Conservation (phyloP, 2,329 filamentous ascomycete species). For the Nemania serpens region DNA sequence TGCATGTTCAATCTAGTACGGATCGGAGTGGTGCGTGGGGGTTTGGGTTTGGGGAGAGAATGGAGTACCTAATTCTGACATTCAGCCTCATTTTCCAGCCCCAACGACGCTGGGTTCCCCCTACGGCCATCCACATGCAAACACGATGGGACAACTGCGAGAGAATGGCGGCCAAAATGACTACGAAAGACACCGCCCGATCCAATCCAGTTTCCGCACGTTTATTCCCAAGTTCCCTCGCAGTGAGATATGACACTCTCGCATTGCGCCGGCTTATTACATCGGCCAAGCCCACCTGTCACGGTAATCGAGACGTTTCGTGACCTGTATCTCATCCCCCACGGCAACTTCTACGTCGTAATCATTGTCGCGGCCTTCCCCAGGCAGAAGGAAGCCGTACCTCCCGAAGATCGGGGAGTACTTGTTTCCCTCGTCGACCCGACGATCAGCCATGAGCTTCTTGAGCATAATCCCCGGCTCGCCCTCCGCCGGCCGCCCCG, state of each 20-base stretch:
- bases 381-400: constrained; percentile 64
- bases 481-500: constrained; percentile 61
- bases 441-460: constrained; percentile 70
- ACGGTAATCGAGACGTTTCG: constrained; percentile 54
- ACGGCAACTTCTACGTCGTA: constrained; percentile 49
- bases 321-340: constrained; percentile 61
- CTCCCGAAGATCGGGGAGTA: constrained; percentile 74
- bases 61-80: not conserved
- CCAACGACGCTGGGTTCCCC: not conserved
- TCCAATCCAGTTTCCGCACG: too few species aligned
- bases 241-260: not conserved
- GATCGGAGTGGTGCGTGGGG: constrained; percentile 18
- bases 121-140: not conserved
- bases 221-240: not conserved
- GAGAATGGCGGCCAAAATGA: not conserved
- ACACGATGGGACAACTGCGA: not conserved
- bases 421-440: constrained; percentile 70
- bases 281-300: constrained; percentile 59
- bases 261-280: not conserved
- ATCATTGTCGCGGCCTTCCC: constrained; percentile 11
- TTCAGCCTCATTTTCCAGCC: constrained; percentile 10
- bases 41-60: not conserved
- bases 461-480: constrained; percentile 68
- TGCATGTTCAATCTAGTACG: constrained; percentile 15
- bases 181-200: too few species aligned